Conservation (phyloP, 805 yeast genomes). For the Tetrapisispora nanseiensis region DNA sequence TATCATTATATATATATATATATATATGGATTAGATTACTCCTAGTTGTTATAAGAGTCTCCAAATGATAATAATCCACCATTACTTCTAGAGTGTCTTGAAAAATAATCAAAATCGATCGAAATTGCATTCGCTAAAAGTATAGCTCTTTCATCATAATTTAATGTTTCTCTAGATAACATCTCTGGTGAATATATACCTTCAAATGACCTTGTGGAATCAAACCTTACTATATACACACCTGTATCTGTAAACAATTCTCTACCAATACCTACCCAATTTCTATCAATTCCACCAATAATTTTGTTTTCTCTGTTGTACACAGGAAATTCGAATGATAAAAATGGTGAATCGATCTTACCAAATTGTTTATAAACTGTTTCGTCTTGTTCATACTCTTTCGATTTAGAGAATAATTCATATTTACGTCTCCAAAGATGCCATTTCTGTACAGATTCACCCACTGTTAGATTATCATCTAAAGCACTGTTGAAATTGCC, state of each 20-base stretch:
- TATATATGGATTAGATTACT: too few relatives aligned
- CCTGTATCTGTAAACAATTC: slow-evolving; percentile 94
- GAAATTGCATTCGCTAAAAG: slow-evolving; percentile 81
- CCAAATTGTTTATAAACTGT: slow-evolving; percentile 65
- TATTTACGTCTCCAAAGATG: slow-evolving; percentile 88
- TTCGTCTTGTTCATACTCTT: slow-evolving; percentile 25
- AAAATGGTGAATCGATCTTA: slow-evolving; percentile 72
- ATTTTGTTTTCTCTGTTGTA: slow-evolving; percentile 46
- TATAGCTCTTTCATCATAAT: slow-evolving; percentile 76
- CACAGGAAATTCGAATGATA: slow-evolving; percentile 81
- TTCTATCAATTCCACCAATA: slow-evolving; percentile 74
- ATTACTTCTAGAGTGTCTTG: slow-evolving; percentile 70
- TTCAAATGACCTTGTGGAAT: slow-evolving; percentile 49
- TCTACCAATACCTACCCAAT: slow-evolving; percentile 91
- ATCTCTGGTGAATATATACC: slow-evolving; percentile 42
- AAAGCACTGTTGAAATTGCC: neutral
- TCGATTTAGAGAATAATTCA: slow-evolving; percentile 49
- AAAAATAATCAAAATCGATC: slow-evolving; percentile 91
- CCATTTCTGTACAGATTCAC: slow-evolving; percentile 89
- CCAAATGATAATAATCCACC: slow-evolving; percentile 31
- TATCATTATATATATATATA: too few relatives aligned
- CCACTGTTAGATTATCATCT: slow-evolving; percentile 41
- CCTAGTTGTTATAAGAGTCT: slow-evolving; percentile 20
- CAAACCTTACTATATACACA: slow-evolving; percentile 79
- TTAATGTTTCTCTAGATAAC: slow-evolving; percentile 35